Base-by-base conservation (phyloP, 495 filamentous ascomycete genomes). In the Cercophora samala region DNA sequence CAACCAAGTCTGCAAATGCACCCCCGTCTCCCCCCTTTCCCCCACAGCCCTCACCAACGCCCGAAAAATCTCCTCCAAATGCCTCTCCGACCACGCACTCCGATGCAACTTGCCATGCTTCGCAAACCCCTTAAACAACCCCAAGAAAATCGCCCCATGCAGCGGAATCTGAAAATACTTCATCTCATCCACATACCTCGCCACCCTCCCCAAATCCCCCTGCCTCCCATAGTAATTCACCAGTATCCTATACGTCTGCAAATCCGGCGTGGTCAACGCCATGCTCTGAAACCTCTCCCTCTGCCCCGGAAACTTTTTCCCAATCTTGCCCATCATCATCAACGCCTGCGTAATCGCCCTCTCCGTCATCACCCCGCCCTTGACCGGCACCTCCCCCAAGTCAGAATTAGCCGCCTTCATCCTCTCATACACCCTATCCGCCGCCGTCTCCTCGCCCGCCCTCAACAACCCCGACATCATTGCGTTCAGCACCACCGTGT, bases 401-500 rank as follows among this genome's bases (percentile, higher is more conserved):
- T 77, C 70, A 24, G 81, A 76, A n/a, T 81, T 75, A 18, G 86
- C 32, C 1, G 65, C 73, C 74, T 90, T 93, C 92, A 97, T 97
- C 58, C 89, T 87, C 63, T 87, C 82, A 75, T 96, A 97, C 4
- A 97, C 81, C 58, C 88, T 82, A 70, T 93, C 87, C 2, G 93
- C 96, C 1, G 89, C 88, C 24, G 79, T 75, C 4, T 85, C 79
- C 69, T 98, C 92, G 29, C 89, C 88, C 2, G 87, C 85, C 64
- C 85, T 82, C 52, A 98, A 79, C 23, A 98, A 84, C 2, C 93
- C 88, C 1, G 86, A 82, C 65, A 97, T 90, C 69, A 97, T 83
- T 66, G 89, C 90, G 73, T 97, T 97, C 71, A 97, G 80, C 15
- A 92, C 90, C 5, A 89, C 85, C 0, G 92, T 95, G 75, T 98